Evolutionary conservation across 1,139 yeast species (phyloP), one percentile per base, ranked within the genome.

Genomic region (Geotrichum australiense): DNA sequence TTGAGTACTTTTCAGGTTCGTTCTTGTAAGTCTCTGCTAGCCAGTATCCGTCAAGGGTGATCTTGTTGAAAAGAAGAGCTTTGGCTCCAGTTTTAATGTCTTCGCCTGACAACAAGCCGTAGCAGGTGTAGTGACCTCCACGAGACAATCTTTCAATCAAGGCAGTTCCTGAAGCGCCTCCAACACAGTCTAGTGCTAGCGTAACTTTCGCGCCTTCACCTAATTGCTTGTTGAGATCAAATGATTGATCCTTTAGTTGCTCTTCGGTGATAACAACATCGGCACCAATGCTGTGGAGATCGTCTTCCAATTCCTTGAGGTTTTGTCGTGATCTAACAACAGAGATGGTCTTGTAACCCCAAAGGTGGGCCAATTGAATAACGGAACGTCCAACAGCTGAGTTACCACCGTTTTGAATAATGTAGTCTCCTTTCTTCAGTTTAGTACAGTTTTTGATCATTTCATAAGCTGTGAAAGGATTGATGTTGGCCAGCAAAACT

Each of bases 71-170:
- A 51, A 93, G 89, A 57, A 85, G 83, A 48, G 85, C 66, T 1
- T 94, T 76, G 1, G 96, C 85, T 32, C 97, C 96, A 46, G 91
- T 64, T 14, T 77, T 74, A 20, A 93, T 93, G 2, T 98, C 97
- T 64, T 86, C 91, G 69, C 79, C 78, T 4, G 97, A 85, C 98
- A 91, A 91, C 37, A 95, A 97, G 22, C 99, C 99, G 59, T 91
- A 91, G 1, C 97, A 87, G 54, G 83, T 77, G 70, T 91, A 69
- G 50, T 82, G 71, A 2, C 78, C 78, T 22, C 87, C 85, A 48
- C 76, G 71, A 41, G 74, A 77, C 50, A 91, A 71, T 58, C 87
- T 89, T 50, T 96, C 73, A 6, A 95, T 91, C 53, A 91, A 69
- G 34, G 80, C 79, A 1, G 94, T 71, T 31, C 87, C 74, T 29